These are phyloP conservation scores for Starmera dryadoides DNA, from an alignment of 805 yeast genomes.

Conservation along the genomic window DNA sequence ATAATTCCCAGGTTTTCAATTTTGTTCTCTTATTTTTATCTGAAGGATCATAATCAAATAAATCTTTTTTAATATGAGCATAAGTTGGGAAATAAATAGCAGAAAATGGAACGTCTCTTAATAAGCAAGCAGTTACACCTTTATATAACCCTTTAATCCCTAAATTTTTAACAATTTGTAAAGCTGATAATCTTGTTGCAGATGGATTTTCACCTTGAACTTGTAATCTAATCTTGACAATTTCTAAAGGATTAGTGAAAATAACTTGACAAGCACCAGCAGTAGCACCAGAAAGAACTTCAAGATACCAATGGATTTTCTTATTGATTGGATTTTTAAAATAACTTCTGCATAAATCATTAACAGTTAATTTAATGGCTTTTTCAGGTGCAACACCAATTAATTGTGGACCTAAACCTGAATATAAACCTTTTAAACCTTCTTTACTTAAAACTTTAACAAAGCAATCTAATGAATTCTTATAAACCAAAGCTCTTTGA, in stretches of 20 bases:
- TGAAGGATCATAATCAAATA: slow-evolving; percentile 77
- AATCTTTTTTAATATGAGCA: slow-evolving; percentile 79
- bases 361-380: slow-evolving; percentile 92
- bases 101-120: slow-evolving; percentile 94
- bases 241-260: slow-evolving; percentile 93
- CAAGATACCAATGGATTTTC: slow-evolving; percentile 48
- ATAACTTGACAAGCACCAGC: slow-evolving; percentile 97
- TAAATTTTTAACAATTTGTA: slow-evolving; percentile 65
- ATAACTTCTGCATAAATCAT: slow-evolving; percentile 74
- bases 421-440: slow-evolving; percentile 80
- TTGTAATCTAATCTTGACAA: slow-evolving; percentile 90
- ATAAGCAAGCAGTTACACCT: slow-evolving; percentile 85
- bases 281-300: slow-evolving; percentile 80
- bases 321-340: slow-evolving; percentile 50
- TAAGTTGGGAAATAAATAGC: slow-evolving; percentile 97
- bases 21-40: slow-evolving; percentile 49
- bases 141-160: slow-evolving; percentile 84
- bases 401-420: slow-evolving; percentile 90
- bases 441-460: slow-evolving; percentile 67
- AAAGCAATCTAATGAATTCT: slow-evolving; percentile 82
- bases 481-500: slow-evolving; percentile 69
- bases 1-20: slow-evolving; percentile 76
- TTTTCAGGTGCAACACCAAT: slow-evolving; percentile 98
- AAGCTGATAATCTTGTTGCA: slow-evolving; percentile 46
- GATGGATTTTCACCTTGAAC: slow-evolving; percentile 69